Conservation (phyloP, 1,284 basidiomycete species). For the Tylopilus sp. region DNA sequence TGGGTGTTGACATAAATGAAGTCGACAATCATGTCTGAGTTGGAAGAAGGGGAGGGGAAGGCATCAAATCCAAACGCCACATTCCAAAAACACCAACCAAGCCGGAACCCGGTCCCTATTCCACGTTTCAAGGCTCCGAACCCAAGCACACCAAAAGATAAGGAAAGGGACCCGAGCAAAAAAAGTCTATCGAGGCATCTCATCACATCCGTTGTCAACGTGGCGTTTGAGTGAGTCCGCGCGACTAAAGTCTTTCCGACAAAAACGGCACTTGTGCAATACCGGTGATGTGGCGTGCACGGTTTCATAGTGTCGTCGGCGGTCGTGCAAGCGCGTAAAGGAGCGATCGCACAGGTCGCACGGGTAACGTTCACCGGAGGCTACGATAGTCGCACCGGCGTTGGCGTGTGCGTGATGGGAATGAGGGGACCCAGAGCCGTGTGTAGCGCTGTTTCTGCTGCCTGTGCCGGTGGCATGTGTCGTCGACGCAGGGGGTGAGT, state of each 20-base stretch:
- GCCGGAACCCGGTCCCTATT: slow-evolving; percentile 10
- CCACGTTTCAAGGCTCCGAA: slow-evolving; percentile 19
- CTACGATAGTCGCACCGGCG: slow-evolving; percentile 16
- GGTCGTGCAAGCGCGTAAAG: slow-evolving; percentile 73
- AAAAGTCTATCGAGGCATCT: slow-evolving; percentile 42
- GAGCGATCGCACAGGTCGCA: slow-evolving; percentile 71
- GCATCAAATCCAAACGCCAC: slow-evolving; percentile 17
- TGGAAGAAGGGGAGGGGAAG: slow-evolving; percentile 11
- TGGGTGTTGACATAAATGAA: slow-evolving; percentile 15
- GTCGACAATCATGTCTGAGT: slow-evolving; percentile 12
- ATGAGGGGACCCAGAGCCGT: slow-evolving; percentile 17
- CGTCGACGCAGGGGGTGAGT: slow-evolving; percentile 14
- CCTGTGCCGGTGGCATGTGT: slow-evolving; percentile 12
- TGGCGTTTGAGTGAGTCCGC: slow-evolving; percentile 55
- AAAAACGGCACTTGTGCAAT: slow-evolving; percentile 62
- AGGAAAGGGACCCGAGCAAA: not conserved
- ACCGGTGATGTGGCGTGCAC: slow-evolving; percentile 59
- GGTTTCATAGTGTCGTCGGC: slow-evolving; percentile 75
- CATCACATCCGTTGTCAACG: slow-evolving; percentile 66
- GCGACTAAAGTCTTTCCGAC: slow-evolving; percentile 71
- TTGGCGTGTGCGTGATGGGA: slow-evolving; percentile 12
- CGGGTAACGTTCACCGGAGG: slow-evolving; percentile 53
- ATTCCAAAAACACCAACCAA: slow-evolving; percentile 13
- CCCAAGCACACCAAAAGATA: slow-evolving; percentile 4
- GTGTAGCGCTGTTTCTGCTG: slow-evolving; percentile 15